Evolutionary conservation across 345 rosid genomes (phyloP).

Genomic region (Euphorbia tirucalli): DNA sequence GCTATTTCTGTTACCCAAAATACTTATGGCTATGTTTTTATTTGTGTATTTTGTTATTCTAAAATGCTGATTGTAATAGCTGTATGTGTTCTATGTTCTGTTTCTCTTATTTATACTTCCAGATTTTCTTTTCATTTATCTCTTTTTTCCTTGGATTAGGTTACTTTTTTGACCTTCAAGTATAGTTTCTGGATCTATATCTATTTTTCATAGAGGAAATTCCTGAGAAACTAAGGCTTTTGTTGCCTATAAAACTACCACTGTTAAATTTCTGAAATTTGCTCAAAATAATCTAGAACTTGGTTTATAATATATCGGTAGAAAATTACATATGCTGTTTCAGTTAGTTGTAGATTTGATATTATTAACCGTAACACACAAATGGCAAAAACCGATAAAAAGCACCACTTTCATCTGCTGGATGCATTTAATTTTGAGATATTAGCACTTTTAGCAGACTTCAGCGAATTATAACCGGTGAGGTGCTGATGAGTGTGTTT

Average conservation of each 20-base stretch:
- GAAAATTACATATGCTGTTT: neutral
- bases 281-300: neutral
- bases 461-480: neutral
- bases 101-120: neutral
- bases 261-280: neutral
- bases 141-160: neutral
- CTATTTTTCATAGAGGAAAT: neutral
- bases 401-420: neutral
- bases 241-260: neutral
- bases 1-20: neutral
- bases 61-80: neutral
- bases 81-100: neutral
- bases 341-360: neutral
- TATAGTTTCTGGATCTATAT: neutral
- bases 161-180: neutral
- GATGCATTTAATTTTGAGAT: neutral
- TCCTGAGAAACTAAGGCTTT: neutral
- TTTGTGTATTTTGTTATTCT: neutral
- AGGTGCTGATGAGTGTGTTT: conserved; percentile 13
- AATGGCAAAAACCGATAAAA: too few species aligned
- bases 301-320: neutral
- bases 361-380: neutral
- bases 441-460: conserved; percentile 1
- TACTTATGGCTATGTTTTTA: neutral
- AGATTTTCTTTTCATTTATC: neutral